Evolutionary conservation across 768 basidiomycete genomes (phyloP), one percentile per base, ranked within the genome.

Genomic region (Termitomyces sp.): DNA sequence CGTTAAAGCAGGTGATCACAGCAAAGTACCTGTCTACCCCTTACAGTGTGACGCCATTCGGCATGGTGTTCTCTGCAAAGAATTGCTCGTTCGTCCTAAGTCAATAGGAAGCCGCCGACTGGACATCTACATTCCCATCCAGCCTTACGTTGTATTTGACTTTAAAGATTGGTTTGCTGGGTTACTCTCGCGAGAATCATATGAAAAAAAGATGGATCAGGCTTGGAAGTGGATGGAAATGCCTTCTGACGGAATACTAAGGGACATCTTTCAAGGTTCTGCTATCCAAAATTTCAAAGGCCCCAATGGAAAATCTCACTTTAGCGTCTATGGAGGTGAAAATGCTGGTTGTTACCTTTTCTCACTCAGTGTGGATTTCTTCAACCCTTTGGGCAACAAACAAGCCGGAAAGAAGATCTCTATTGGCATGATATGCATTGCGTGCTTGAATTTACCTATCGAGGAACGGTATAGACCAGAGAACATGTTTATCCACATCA

Each of bases 261-360:
- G 15, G 4, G 72, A 74, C 45, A 65, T 76, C 34, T 74, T 71
- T 63, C 67, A 74, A 56, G 70, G 63, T 1, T 48, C 57, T 7
- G 50, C 63, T n/a, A 49, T 75, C 36, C 67, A 64, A 9, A 47
- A 66, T 3, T 69, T 76, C 53, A 63, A 61, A 47, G 74, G 71
- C 5, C 67, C 68, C 1, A 69, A 74, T 63, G 60, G 63, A 9
- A 47, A 47, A 34, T 46, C 61, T 32, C 68, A 66, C 46, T 71
- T 69, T 31, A 54, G n/a, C n/a, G n/a, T n/a, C n/a, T n/a, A n/a
- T n/a, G n/a, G n/a, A n/a, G n/a, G n/a, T n/a, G n/a, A n/a, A n/a
- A n/a, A n/a, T n/a, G n/a, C n/a, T n/a, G n/a, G n/a, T n/a, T n/a
- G n/a, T n/a, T n/a, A n/a, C n/a, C n/a, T n/a, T n/a, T n/a, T n/a